These are phyloP conservation scores for Aureobasidium sp. DNA, from an alignment of 2,329 filamentous ascomycete species.

Conservation along the genomic window DNA sequence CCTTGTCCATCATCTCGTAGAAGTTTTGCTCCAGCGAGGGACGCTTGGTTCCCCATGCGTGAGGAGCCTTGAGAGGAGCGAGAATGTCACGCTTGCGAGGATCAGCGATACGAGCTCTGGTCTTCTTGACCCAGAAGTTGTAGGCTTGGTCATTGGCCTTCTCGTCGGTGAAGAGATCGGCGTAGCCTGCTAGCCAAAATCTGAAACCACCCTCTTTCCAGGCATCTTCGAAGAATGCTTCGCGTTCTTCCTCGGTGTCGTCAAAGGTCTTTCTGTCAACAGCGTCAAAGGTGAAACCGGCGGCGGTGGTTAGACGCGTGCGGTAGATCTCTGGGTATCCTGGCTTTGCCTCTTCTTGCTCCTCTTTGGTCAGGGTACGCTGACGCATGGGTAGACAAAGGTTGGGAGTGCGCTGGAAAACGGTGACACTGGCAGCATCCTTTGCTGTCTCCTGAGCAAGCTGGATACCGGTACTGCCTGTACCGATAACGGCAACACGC, in stretches of 20 bases:
- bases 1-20: conserved; percentile 50
- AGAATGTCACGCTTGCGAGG: conserved; percentile 50
- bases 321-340: conserved; percentile 56
- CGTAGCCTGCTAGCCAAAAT: conserved; percentile 49
- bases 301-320: conserved; percentile 59
- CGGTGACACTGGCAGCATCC: conserved; percentile 48
- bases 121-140: conserved; percentile 53
- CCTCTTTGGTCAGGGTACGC: conserved; percentile 50
- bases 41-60: conserved; percentile 54
- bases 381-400: conserved; percentile 68
- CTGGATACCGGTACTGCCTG: conserved; percentile 48
- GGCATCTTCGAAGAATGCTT: conserved; percentile 47
- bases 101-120: conserved; percentile 46
- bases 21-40: conserved; percentile 52
- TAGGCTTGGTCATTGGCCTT: conserved; percentile 50
- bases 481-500: conserved; percentile 47
- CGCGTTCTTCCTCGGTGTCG: conserved; percentile 45
- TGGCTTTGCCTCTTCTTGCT: conserved; percentile 54
- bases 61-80: conserved; percentile 48
- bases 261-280: conserved; percentile 60
- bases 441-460: conserved; percentile 37
- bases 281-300: conserved; percentile 66
- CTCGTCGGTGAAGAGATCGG: conserved; percentile 44
- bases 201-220: conserved; percentile 44
- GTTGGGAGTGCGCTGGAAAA: conserved; percentile 75